These are phyloP conservation scores for Saitozyma podzolica DNA, from an alignment of 768 basidiomycete genomes.

Conservation along the genomic window DNA sequence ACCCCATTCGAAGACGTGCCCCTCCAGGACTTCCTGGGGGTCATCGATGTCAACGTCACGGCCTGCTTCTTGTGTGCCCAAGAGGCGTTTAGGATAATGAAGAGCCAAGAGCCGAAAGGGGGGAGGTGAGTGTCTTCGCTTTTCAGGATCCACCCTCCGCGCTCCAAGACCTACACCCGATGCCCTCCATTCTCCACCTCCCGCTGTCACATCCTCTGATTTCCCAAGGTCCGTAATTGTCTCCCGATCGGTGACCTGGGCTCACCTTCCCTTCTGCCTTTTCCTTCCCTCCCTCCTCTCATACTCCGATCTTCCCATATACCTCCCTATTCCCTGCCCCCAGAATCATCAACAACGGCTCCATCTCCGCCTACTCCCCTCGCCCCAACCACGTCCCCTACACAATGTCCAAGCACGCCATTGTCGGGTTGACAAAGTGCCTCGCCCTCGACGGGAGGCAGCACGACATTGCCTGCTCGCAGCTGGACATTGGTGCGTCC, in stretches of 20 bases:
- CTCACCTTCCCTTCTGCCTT: too few species aligned
- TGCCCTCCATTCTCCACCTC: too few species aligned
- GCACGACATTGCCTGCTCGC: too few species aligned
- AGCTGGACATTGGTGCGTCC: slow-evolving; percentile 72
- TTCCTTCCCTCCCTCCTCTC: too few species aligned
- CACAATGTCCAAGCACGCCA: slow-evolving; percentile 75
- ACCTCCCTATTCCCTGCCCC: too few species aligned
- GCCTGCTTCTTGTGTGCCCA: slow-evolving; percentile 73
- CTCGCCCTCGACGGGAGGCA: too few species aligned
- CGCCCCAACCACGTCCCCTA: slow-evolving; percentile 57
- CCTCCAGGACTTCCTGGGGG: slow-evolving; percentile 45
- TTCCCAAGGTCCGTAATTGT: slow-evolving; percentile 73
- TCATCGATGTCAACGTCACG: slow-evolving; percentile 70
- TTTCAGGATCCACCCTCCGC: too few species aligned
- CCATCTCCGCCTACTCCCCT: slow-evolving; percentile 38
- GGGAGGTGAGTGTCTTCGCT: slow-evolving; percentile 52
- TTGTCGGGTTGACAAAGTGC: slow-evolving; percentile 70
- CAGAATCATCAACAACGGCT: too few species aligned
- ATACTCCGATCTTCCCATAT: too few species aligned
- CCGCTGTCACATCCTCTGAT: slow-evolving; percentile 1
- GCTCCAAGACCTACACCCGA: too few species aligned
- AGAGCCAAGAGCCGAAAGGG: slow-evolving; percentile 67
- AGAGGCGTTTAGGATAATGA: slow-evolving; percentile 72
- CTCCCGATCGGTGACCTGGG: too few species aligned
- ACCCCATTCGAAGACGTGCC: slow-evolving; percentile 64